A percentile compares a stretch with the other conserved stretches of the same genome.
These are phyloP conservation scores for Blastobotrys malaysiensis DNA, from an alignment of 1,139 yeast species.

Conservation along the genomic window DNA sequence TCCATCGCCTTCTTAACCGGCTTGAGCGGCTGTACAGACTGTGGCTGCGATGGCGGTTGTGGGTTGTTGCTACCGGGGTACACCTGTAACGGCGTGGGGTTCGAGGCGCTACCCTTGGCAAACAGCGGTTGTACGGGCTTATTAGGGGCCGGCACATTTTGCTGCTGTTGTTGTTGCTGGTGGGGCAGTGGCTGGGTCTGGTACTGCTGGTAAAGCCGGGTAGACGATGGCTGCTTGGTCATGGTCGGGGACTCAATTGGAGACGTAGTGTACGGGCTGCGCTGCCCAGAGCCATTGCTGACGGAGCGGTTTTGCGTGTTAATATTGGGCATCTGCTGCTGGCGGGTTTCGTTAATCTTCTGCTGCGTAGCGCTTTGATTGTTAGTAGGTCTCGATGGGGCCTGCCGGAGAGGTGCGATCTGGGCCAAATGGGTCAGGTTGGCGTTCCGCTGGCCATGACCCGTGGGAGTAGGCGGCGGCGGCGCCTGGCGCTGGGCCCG, in stretches of 20 bases:
- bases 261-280: slow-evolving; percentile 8
- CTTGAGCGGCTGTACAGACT: slow-evolving; percentile 1
- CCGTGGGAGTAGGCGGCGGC: slow-evolving; percentile 5
- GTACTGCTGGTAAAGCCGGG: slow-evolving; percentile 20
- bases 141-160: slow-evolving; percentile 4
- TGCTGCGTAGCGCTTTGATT: slow-evolving; percentile 8
- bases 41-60: slow-evolving; percentile 13
- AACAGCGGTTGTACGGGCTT: slow-evolving; percentile 13
- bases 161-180: slow-evolving; percentile 21
- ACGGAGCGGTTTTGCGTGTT: slow-evolving; percentile 3
- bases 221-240: slow-evolving; percentile 20
- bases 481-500: slow-evolving; percentile 9
- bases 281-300: slow-evolving; percentile 3
- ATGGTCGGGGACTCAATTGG: slow-evolving; percentile 12
- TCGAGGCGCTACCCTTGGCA: slow-evolving; percentile 1
- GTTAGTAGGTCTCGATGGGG: slow-evolving; percentile 23
- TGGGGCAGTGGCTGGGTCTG: slow-evolving; percentile 10
- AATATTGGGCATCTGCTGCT: slow-evolving; percentile 8
- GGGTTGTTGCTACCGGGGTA: slow-evolving; percentile 18
- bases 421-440: slow-evolving; percentile 26
- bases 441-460: slow-evolving; percentile 21
- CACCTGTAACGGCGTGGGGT: slow-evolving; percentile 7
- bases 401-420: slow-evolving; percentile 29
- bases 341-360: neutral
- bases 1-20: slow-evolving; percentile 3